Base-by-base conservation (phyloP, 345 rosid genomes). In the Microthlaspi erraticum region DNA sequence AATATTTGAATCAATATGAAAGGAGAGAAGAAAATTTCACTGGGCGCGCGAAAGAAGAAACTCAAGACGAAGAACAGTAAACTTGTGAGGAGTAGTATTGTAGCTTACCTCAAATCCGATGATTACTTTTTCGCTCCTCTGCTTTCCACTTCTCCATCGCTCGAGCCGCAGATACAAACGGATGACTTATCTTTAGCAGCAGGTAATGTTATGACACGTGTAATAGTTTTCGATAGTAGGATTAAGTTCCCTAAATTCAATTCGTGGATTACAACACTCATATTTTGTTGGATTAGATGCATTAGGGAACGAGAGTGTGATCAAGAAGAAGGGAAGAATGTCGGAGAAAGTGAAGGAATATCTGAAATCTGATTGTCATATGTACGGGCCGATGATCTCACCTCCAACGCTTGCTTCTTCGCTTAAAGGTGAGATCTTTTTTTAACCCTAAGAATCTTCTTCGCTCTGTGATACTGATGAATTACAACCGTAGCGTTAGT, bases 121-220 rank as follows among this genome's bases (percentile, higher is more conserved):
- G 56, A 43, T 3, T 77, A 83, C 80, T 74, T 87, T 82, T 82
- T 77, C 61, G 77, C 82, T 79, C 87, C 88, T 57, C 74, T 80
- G 26, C 3, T 85, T 34, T 61, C 80, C 16, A 5, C 43, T 2
- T 34, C 8, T 9, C 31, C 72, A 37, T 60, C 18, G 23, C 8
- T 31, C 34, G 7, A 49, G 14, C 19, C 29, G 29, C 54, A 37
- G 45, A 36, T 36, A 11, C 9, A 46, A 20, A 38, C 11, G 10
- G 36, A 13, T 8, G 38, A 60, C 31, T 39, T 52, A 36, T 60
- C 51, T 16, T 5, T 54, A 8, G 10, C 64, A 8, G 10, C 67
- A 53, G 80, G 83, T 69, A 33, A 38, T 54, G 29, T 6, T 9
- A 43, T 9, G 8, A 6, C n/a, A 8, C 26, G 6, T 61, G 12